A percentile compares a stretch with the other conserved stretches of the same genome.
Evolutionary conservation across 2,329 filamentous ascomycete species (phyloP).

Genomic region (Chrysoporthe cubensis): DNA sequence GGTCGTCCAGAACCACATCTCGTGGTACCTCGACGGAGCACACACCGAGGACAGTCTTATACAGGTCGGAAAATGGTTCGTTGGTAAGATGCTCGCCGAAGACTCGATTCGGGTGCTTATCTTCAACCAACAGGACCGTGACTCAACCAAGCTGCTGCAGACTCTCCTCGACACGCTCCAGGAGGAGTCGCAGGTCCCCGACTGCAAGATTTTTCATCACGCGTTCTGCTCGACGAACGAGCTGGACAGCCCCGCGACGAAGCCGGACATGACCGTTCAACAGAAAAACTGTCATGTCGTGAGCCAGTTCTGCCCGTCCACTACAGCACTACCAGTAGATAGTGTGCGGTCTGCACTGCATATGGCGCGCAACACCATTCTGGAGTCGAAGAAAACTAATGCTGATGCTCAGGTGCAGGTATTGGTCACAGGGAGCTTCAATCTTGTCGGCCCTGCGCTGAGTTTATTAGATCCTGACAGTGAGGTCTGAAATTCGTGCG

Average conservation of each 20-base stretch:
- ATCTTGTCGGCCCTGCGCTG: slow-evolving; percentile 62
- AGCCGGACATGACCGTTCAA: slow-evolving; percentile 25
- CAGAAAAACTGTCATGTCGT: slow-evolving; percentile 26
- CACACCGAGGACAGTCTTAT: slow-evolving; percentile 85
- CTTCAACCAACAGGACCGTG: slow-evolving; percentile 91
- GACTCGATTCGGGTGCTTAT: slow-evolving; percentile 59
- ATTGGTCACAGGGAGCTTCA: slow-evolving; percentile 65
- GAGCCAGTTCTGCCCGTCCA: slow-evolving; percentile 24
- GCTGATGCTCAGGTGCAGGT: slow-evolving; percentile 33
- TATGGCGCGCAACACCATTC: slow-evolving; percentile 19
- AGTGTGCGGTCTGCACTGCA: slow-evolving; percentile 26
- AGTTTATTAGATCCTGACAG: slow-evolving; percentile 48
- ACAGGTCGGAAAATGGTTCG: slow-evolving; percentile 79
- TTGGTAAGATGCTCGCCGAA: slow-evolving; percentile 47
- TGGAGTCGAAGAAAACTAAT: slow-evolving; percentile 20
- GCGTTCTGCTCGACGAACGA: slow-evolving; percentile 27
- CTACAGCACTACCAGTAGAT: slow-evolving; percentile 11
- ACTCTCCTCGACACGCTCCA: slow-evolving; percentile 63
- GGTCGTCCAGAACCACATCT: slow-evolving; percentile 51
- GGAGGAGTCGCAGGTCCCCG: slow-evolving; percentile 41
- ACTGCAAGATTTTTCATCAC: slow-evolving; percentile 31
- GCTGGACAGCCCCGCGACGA: slow-evolving; percentile 12
- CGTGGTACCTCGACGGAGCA: slow-evolving; percentile 85
- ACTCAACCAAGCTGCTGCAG: slow-evolving; percentile 68
- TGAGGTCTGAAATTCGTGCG: slow-evolving; percentile 23